phyloP scores from a whole-genome alignment of 2,329 filamentous ascomycete species.

The Neocatenulostroma microsporum region DNA sequence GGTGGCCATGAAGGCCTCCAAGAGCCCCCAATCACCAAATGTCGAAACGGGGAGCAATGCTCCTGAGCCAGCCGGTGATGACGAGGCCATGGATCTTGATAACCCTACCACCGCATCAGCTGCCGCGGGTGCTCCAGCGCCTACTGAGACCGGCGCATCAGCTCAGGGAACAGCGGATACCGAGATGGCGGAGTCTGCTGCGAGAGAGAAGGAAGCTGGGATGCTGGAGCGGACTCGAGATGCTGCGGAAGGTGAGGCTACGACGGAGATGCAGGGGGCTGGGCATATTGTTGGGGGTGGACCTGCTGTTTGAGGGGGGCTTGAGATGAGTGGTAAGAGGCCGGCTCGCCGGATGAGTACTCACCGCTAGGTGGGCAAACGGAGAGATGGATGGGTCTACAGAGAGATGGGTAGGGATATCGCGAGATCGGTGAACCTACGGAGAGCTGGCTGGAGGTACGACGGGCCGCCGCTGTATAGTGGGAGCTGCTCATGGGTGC shows the following conservation, averaged over 20 bases:
- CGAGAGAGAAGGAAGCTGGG: constrained; percentile 25
- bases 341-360: too few relatives aligned
- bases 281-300: constrained; percentile 14
- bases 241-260: constrained; percentile 24
- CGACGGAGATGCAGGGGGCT: constrained; percentile 20
- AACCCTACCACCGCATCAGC: constrained; percentile 8
- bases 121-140: constrained; percentile 6
- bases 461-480: too few relatives aligned
- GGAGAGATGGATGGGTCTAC: too few relatives aligned
- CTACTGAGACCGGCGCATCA: too few relatives aligned
- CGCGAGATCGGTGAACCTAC: neutral
- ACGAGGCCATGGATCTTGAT: too few relatives aligned
- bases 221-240: constrained; percentile 22
- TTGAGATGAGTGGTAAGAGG: neutral
- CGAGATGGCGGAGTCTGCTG: constrained; percentile 20
- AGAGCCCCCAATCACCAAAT: too few relatives aligned
- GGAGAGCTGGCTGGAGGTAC: too few relatives aligned
- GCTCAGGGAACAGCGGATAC: constrained; percentile 14
- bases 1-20: constrained; percentile 21
- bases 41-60: too few relatives aligned
- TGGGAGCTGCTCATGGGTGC: too few relatives aligned
- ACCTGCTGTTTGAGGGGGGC: constrained; percentile 22
- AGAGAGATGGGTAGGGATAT: neutral
- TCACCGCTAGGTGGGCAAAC: too few relatives aligned
- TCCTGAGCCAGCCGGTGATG: too few relatives aligned